Conservation (phyloP, 2,329 filamentous ascomycete genomes). For the Penicillium occitanis region DNA sequence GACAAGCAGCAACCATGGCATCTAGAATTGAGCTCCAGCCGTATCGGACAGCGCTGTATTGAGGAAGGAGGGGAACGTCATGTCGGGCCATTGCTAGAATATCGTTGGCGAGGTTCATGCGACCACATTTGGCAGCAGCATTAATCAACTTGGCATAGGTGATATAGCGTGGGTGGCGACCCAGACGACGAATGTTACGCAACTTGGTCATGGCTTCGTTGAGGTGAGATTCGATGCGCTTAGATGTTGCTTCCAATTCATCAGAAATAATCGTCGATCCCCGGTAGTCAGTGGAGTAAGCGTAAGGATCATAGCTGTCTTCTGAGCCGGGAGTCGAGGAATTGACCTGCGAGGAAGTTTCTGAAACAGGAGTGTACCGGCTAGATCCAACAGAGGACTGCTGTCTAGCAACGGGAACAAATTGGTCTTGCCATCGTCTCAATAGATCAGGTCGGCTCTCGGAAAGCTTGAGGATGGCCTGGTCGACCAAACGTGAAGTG, state of each 20-base stretch:
- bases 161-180: slow-evolving; percentile 90
- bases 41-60: slow-evolving; percentile 85
- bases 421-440: slow-evolving; percentile 59
- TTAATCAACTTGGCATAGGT: slow-evolving; percentile 95
- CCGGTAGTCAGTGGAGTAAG: slow-evolving; percentile 86
- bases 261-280: slow-evolving; percentile 89
- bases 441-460: slow-evolving; percentile 47
- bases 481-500: slow-evolving; percentile 59
- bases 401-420: slow-evolving; percentile 42
- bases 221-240: slow-evolving; percentile 69
- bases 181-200: slow-evolving; percentile 88
- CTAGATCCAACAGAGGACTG: slow-evolving; percentile 46
- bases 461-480: slow-evolving; percentile 56
- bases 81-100: slow-evolving; percentile 84
- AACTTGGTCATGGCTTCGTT: slow-evolving; percentile 80
- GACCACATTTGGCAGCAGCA: slow-evolving; percentile 80
- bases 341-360: slow-evolving; percentile 51
- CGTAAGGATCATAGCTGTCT: slow-evolving; percentile 88
- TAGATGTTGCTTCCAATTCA: slow-evolving; percentile 76
- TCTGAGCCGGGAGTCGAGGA: slow-evolving; percentile 60
- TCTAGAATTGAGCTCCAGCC: slow-evolving; percentile 97
- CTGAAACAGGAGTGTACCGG: slow-evolving; percentile 42
- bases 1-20: slow-evolving; percentile 90
- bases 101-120: slow-evolving; percentile 78
- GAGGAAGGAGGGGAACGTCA: slow-evolving; percentile 79